Evolutionary conservation across 2,329 filamentous ascomycete species (phyloP), one percentile per base, ranked within the genome.

Genomic region (Huntiella abstrusa): DNA sequence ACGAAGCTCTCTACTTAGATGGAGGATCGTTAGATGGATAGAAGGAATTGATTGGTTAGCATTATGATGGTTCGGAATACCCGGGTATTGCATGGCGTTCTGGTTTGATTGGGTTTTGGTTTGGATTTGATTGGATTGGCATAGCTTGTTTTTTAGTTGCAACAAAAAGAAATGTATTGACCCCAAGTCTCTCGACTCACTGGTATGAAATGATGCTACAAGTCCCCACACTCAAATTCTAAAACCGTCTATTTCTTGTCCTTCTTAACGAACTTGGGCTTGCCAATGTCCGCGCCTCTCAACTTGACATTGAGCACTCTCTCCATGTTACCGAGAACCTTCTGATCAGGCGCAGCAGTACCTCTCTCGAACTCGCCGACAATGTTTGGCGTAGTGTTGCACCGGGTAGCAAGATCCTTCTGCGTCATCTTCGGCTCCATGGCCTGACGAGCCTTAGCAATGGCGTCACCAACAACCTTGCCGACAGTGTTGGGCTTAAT

Each of bases 351-450:
- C 40, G 73, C 57, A 48, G 77, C 86, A 55, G 68, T 73, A 55
- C 82, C 86, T 54, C 79, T 73, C 77, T 96, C 88, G 58, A 93
- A 86, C 56, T 86, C 79, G 58, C 80, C 82, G 52, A 96, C 72
- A 54, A 91, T 69, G 53, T 75, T 73, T 45, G 80, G 75, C 37
- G 83, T 88, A 51, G 81, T 86, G 70, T 93, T 93, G 71, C 83
- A 87, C 67, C 85, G 85, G 54, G 80, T 85, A 51, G 87, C 88
- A 36, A 80, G 68, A 54, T 79, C 73, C 64, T 92, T 92, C 66
- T 96, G 91, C 48, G 87, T 92, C 84, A 96, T 88, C 69, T 93
- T 91, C 64, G 87, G 86, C 64, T 82, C 82, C 61, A 84, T 79
- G 60, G 80, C 76, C 60, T 77, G 77, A 53, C 91, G 83, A 47